phyloP scores from a whole-genome alignment of 2,329 filamentous ascomycete genomes.

The Pseudogymnoascus destructans region DNA sequence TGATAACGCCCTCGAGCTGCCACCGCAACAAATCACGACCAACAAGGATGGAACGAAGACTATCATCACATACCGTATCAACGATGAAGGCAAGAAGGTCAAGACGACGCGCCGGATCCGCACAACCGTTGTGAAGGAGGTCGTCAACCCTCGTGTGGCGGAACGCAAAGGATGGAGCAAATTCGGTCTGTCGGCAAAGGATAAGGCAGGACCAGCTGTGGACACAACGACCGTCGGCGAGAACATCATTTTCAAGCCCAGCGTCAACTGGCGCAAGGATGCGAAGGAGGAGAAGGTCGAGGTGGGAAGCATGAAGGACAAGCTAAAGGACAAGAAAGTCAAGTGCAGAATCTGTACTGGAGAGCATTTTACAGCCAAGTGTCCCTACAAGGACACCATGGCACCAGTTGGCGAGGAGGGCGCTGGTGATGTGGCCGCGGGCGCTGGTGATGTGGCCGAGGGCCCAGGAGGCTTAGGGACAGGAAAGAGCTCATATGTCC shows the following conservation, averaged over 20 bases:
- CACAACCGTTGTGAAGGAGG: conserved; percentile 78
- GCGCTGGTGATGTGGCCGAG: conserved; percentile 31
- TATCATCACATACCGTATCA: conserved; percentile 75
- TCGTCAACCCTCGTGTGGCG: conserved; percentile 91
- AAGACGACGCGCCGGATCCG: conserved; percentile 95
- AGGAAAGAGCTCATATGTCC: conserved; percentile 78
- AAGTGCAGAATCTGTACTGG: conserved; percentile 98
- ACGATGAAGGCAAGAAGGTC: conserved; percentile 89
- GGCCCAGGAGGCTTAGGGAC: conserved; percentile 45
- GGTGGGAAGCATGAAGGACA: conserved; percentile 62
- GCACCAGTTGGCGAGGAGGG: conserved; percentile 60
- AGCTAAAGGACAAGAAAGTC: conserved; percentile 98
- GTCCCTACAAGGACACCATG: conserved; percentile 99
- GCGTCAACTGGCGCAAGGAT: conserved; percentile 85
- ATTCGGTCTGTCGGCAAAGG: conserved; percentile 82
- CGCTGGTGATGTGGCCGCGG: conserved; percentile 41
- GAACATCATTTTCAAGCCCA: conserved; percentile 94
- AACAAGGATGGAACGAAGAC: conserved; percentile 99
- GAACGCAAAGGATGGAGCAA: conserved; percentile 89
- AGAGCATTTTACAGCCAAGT: conserved; percentile 98
- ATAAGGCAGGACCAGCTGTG: conserved; percentile 64
- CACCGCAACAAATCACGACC: conserved; percentile 73
- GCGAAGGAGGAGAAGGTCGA: conserved; percentile 70
- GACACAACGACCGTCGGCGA: conserved; percentile 91
- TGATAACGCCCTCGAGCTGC: conserved; percentile 63